Conservation (phyloP, 257 asterid species). For the Eucommia ulmoides region DNA sequence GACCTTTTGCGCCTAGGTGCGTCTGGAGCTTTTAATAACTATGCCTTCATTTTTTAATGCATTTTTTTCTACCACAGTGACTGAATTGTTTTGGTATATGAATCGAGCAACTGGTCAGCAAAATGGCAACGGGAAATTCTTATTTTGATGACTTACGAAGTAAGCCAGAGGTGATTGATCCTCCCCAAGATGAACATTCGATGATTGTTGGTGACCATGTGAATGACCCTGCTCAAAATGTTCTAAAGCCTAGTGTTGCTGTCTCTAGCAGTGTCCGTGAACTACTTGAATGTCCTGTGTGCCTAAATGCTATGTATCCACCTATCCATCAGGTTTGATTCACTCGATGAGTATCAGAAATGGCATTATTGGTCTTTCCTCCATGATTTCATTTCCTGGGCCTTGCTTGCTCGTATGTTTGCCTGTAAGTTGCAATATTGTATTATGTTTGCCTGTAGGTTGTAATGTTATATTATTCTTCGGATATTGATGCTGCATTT, state of each 20-base stretch:
- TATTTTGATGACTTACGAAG: conserved; percentile 24
- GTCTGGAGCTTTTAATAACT: too few species aligned
- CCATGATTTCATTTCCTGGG: neutral
- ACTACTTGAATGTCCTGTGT: conserved; percentile 46
- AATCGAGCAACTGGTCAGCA: neutral
- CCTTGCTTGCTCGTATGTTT: neutral
- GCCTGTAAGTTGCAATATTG: neutral
- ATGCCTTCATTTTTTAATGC: too few species aligned
- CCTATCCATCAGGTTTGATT: conserved; percentile 36
- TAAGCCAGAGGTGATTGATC: conserved; percentile 29
- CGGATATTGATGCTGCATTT: neutral
- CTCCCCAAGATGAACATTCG: conserved; percentile 20
- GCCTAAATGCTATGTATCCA: conserved; percentile 53
- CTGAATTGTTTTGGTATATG: conserved; percentile 2
- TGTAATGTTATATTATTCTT: neutral
- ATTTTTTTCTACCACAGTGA: too few species aligned
- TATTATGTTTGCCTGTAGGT: neutral
- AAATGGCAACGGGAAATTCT: conserved; percentile 21
- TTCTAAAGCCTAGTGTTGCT: conserved; percentile 19
- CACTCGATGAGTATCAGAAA: neutral
- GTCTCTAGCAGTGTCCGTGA: conserved; percentile 30
- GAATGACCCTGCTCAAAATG: conserved; percentile 13
- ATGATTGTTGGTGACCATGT: conserved; percentile 17
- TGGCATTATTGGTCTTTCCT: neutral
- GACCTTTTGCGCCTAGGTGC: too few species aligned